A percentile compares a stretch with the other conserved stretches of the same genome.
Evolutionary conservation across 140 eudicot genomes (phyloP).

Genomic region (Flaveria floridana): DNA sequence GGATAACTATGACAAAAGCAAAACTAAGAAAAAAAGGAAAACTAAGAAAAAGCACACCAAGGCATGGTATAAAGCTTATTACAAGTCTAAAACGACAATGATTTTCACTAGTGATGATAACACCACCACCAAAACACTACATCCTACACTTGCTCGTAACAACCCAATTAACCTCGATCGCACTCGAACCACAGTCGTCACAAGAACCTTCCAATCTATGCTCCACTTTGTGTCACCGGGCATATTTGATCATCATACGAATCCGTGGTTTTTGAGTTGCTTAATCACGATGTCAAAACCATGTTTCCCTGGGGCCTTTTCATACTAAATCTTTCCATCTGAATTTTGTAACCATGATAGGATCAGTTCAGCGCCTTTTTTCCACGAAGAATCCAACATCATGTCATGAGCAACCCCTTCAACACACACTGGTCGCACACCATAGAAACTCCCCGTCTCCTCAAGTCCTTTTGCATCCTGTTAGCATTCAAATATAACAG

Average conservation of each 20-base stretch:
- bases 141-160: not conserved
- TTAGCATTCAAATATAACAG: not conserved
- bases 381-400: slow-evolving; percentile 84
- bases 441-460: slow-evolving; percentile 77
- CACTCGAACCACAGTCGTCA: not conserved
- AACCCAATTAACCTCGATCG: not conserved
- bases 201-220: not conserved
- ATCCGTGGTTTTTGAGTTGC: slow-evolving; percentile 2
- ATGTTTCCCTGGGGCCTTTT: not conserved
- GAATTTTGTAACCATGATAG: slow-evolving; percentile 54
- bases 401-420: slow-evolving; percentile 90
- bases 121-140: not conserved
- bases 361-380: slow-evolving; percentile 68
- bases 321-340: slow-evolving; percentile 22
- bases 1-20: no score
- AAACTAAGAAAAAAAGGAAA: no score
- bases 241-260: slow-evolving; percentile 13
- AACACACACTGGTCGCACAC: slow-evolving; percentile 61
- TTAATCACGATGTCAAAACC: not conserved
- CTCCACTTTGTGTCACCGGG: not conserved
- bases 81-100: no score
- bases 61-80: no score
- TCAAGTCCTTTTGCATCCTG: slow-evolving; percentile 74
- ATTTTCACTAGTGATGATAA: not conserved
- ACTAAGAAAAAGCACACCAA: no score